Evolutionary conservation across 140 eudicot species (phyloP), one percentile per base, ranked within the genome.

Genomic region (Ambrosia hybrid): DNA sequence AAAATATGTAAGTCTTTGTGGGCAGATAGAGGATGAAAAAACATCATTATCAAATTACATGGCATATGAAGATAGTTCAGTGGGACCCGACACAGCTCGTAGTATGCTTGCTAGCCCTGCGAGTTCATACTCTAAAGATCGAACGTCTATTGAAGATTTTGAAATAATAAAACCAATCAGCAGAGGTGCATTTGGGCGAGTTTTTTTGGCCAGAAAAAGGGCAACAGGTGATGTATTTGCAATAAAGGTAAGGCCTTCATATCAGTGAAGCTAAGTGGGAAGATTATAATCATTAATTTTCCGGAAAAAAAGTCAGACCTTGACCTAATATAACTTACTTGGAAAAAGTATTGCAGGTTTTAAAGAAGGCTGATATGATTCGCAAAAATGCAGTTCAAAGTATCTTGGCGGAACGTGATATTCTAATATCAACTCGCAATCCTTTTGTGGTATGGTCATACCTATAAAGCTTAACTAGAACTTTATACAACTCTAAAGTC

Each of bases 151-250:
- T 57, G 99, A 94, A 85, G 99, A 94, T 85, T 94, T 94, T 83
- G 99, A 94, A 86, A 94, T 94, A 65, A 90, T 94, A 63, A 94
- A 91, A 81, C 99, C 99, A 61, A 90, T 94, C 66, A 94, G 97
- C 74, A 84, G 99, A 83, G 99, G 99, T 52, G 99, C 99, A 48
- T 94, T 84, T 88, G 99, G 99, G 72, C 88, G 97, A 43, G 99
- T 94, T 62, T 94, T 94, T 76, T 83, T 94, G 69, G 96, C 97
- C 12, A 79, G 90, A 82, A 94, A 94, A 83, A 81, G 96, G 74
- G 89, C 99, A 56, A 94, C 99, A 67, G 99, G 99, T 61, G 99
- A 94, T 71, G 82, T 86, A 70, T 94, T 94, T 86, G 99, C 99
- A 65, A 94, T 94, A 38, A 94, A 94, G 96, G 98, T 90, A 78